Base-by-base conservation (phyloP, 495 filamentous ascomycete genomes). In the Penicillium flavigenum region DNA sequence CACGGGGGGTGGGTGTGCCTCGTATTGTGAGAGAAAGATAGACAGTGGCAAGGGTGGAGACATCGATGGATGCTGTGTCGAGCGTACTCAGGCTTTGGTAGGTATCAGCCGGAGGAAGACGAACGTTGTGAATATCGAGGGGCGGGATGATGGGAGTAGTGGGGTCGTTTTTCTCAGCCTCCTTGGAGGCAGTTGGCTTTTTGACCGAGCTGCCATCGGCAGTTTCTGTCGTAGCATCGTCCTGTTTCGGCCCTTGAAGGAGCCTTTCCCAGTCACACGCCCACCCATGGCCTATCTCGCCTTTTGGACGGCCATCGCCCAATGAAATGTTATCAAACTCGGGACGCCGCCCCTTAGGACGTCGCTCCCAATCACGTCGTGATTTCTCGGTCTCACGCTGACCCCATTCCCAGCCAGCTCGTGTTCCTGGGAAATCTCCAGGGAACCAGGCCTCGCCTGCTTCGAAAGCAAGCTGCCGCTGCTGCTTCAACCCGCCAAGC, bases 181-280 rank as follows among this genome's bases (percentile, higher is more conserved):
- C 56, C 42, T 66, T 57, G 17, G 42, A 34, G 9, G 60, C 56
- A n/a, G 59, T 62, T n/a, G 62, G 34, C 31, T 39, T 39, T 22
- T 70, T 62, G 9, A 55, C 49, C 4, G 56, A 36, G 22, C 24
- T 34, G 17, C 4, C 27, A 42, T 17, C 38, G 51, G 6, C 20
- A 4, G 57, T 47, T 5, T 61, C 51, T 24, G 27, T 45, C 5
- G n/a, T 31, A 17, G 9, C 36, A 20, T 56, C 38, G 12, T 61
- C 27, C 31, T 57, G 42, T 22, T 26, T n/a, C 27, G 58, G 53
- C 7, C 63, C 67, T 53, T 66, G 65, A 31, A 85, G 72, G 20
- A 94, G 77, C 54, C 74, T 72, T 60, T 90, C 88, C 82, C 91
- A 98, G 66, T 97, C 93, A 75, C 92, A 97, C 17, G 84, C 83